A percentile compares a stretch with the other conserved stretches of the same genome.
These are phyloP conservation scores for Penicillium sp. DNA, from an alignment of 2,329 filamentous ascomycete genomes.

Conservation along the genomic window DNA sequence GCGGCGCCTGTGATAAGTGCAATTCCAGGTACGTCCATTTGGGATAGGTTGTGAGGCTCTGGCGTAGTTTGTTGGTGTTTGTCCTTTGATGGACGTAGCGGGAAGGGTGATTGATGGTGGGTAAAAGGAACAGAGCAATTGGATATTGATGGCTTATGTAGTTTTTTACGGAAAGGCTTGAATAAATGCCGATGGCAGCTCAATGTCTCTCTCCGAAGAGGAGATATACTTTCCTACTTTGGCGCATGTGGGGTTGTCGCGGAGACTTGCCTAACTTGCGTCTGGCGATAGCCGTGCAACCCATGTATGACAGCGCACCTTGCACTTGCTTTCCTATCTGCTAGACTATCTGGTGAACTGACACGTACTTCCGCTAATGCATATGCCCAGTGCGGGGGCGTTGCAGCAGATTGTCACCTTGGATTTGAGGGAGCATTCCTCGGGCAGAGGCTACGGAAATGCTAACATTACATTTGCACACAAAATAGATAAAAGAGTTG, in stretches of 20 bases:
- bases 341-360: too few species aligned
- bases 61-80: not conserved
- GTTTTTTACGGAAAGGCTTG: not conserved
- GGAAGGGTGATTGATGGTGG: not conserved
- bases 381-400: not conserved
- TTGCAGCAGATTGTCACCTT: not conserved
- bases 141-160: not conserved
- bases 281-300: not conserved
- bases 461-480: not conserved
- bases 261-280: conserved; percentile 14
- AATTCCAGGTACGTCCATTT: conserved; percentile 16
- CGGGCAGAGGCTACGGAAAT: not conserved
- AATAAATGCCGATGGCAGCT: not conserved
- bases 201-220: not conserved
- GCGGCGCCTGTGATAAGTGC: conserved; percentile 15
- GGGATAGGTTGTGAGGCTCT: not conserved
- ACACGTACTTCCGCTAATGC: not conserved
- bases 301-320: not conserved
- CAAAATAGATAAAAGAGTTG: not conserved
- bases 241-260: conserved; percentile 13
- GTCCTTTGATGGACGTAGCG: not conserved
- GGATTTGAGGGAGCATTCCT: not conserved
- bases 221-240: not conserved
- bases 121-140: not conserved
- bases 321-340: not conserved